These are phyloP conservation scores for Fusarium chaquense DNA, from an alignment of 2,329 filamentous ascomycete species.

Conservation along the genomic window DNA sequence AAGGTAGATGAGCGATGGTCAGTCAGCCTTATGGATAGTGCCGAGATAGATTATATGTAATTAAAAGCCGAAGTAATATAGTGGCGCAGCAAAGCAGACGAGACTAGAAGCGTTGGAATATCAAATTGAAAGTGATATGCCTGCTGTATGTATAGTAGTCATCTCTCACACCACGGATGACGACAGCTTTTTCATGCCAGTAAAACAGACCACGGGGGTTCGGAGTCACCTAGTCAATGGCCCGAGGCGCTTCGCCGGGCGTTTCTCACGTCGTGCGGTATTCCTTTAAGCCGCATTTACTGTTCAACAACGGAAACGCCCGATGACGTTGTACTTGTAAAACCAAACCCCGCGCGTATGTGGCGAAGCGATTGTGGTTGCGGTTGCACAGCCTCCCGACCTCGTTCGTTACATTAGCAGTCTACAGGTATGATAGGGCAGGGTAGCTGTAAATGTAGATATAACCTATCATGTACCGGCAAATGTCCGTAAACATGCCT, in stretches of 20 bases:
- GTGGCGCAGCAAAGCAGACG: constrained; percentile 14
- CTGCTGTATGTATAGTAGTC: background rate
- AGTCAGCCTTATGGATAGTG: constrained; percentile 34
- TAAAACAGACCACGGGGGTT: constrained; percentile 5
- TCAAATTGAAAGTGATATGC: background rate
- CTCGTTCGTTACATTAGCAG: too few relatives aligned
- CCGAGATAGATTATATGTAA: constrained; percentile 5
- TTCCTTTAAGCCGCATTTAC: constrained; percentile 13
- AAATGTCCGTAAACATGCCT: too few relatives aligned
- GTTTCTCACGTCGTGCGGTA: constrained; percentile 6
- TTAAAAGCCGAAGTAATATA: constrained; percentile 1
- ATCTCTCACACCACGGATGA: background rate
- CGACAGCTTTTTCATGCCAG: background rate
- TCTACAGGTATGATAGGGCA: too few relatives aligned
- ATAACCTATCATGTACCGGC: too few relatives aligned
- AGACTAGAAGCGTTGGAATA: background rate
- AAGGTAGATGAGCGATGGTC: background rate
- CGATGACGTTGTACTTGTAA: constrained; percentile 18
- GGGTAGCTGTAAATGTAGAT: too few relatives aligned
- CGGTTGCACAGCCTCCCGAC: constrained; percentile 26
- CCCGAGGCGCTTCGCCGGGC: constrained; percentile 4
- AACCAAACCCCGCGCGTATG: constrained; percentile 23
- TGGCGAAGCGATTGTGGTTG: constrained; percentile 26
- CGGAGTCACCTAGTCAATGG: background rate
- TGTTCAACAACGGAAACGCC: background rate